Percentiles rank a stretch among this genome's conserved stretches.
Evolutionary conservation across 176 grass and related monocot species (phyloP).

Genomic region (Aegilops bicornis): DNA sequence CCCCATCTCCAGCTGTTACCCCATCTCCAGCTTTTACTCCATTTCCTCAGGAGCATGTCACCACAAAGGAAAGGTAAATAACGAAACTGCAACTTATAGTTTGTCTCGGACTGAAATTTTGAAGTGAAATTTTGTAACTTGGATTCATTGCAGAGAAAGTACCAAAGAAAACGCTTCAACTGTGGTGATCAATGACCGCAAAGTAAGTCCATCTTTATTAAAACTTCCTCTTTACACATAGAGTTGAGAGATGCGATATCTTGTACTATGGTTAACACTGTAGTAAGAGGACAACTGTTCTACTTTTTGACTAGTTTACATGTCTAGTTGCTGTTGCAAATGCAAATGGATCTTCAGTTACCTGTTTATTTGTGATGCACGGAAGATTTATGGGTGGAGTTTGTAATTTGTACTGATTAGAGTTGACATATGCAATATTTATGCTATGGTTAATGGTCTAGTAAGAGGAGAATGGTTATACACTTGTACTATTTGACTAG

Average conservation of each 20-base stretch:
- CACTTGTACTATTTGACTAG: not conserved
- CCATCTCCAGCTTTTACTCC: conserved; percentile 11
- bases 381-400: not conserved
- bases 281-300: not conserved
- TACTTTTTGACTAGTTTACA: conserved; percentile 4
- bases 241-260: not conserved
- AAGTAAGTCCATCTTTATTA: conserved; percentile 43
- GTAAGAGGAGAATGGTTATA: conserved; percentile 8
- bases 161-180: conserved; percentile 35
- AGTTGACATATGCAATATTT: not conserved
- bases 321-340: not conserved
- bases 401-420: not conserved
- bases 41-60: conserved; percentile 34
- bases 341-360: not conserved
- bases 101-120: not conserved
- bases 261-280: not conserved
- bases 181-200: conserved; percentile 55
- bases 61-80: conserved; percentile 56
- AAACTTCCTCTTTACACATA: not conserved
- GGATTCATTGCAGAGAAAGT: conserved; percentile 34
- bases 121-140: not conserved
- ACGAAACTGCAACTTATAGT: not conserved
- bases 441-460: not conserved
- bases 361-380: not conserved
- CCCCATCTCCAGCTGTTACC: not conserved